phyloP scores from a whole-genome alignment of 345 rosid genomes.

The Syzygium jambos region DNA sequence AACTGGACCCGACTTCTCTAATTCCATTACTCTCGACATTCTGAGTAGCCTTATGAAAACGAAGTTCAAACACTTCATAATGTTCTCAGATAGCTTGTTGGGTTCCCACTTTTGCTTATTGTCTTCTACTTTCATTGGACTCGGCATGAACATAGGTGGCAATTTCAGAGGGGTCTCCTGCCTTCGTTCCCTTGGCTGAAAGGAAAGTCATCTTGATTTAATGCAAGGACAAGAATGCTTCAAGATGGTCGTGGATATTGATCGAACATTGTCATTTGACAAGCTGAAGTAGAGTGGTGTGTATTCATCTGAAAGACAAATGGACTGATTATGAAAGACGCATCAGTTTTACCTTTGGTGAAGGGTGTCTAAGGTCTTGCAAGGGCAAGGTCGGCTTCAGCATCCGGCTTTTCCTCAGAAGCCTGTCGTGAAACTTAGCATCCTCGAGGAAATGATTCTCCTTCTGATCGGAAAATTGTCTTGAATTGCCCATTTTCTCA shows the following conservation, averaged over 20 bases:
- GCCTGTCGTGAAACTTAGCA: constrained; percentile 33
- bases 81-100: constrained; percentile 80
- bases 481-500: constrained; percentile 30
- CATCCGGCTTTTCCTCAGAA: constrained; percentile 30
- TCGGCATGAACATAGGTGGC: constrained; percentile 46
- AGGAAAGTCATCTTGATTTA: not conserved
- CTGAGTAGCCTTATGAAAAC: constrained; percentile 70
- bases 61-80: constrained; percentile 75
- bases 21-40: constrained; percentile 73
- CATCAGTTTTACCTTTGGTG: constrained; percentile 48
- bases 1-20: constrained; percentile 62
- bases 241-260: not conserved
- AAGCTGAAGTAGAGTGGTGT: not conserved
- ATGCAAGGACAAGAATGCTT: not conserved
- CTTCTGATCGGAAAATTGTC: constrained; percentile 25
- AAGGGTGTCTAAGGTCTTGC: constrained; percentile 54
- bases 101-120: constrained; percentile 63
- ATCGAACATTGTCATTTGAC: not conserved
- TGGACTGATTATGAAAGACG: not conserved
- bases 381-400: constrained; percentile 57
- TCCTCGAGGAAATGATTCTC: constrained; percentile 33
- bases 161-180: constrained; percentile 29
- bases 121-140: constrained; percentile 46
- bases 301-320: not conserved
- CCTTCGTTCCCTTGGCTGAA: constrained; percentile 54